Conservation (phyloP, 352 stramenopile species). For the Phytophthora tubulina region DNA sequence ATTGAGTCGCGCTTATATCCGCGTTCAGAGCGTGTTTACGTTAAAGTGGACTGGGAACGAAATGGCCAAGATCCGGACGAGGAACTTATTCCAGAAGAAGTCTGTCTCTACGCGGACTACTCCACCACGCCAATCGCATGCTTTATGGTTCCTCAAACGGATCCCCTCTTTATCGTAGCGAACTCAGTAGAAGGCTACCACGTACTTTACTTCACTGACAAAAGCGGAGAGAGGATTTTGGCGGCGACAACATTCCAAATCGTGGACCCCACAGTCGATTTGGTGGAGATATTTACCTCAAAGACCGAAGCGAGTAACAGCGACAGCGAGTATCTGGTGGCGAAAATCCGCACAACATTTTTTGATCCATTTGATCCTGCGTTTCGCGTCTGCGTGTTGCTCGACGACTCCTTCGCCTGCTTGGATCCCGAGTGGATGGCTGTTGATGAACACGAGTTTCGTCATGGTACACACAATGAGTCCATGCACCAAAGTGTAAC, state of each 20-base stretch:
- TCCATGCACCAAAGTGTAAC: slow-evolving; percentile 39
- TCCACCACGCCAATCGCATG: slow-evolving; percentile 31
- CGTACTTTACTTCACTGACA: slow-evolving; percentile 53
- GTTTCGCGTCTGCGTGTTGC: slow-evolving; percentile 53
- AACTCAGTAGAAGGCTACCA: slow-evolving; percentile 44
- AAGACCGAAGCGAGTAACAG: slow-evolving; percentile 3
- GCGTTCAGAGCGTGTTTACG: slow-evolving; percentile 49
- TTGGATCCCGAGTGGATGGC: slow-evolving; percentile 37
- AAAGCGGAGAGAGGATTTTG: slow-evolving; percentile 39
- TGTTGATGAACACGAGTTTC: slow-evolving; percentile 31
- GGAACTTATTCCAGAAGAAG: slow-evolving; percentile 26
- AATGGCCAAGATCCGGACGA: slow-evolving; percentile 4
- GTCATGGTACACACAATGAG: slow-evolving; percentile 18
- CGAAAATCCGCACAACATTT: slow-evolving; percentile 45
- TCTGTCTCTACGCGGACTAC: slow-evolving; percentile 56
- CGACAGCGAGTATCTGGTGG: slow-evolving; percentile 32
- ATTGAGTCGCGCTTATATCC: slow-evolving; percentile 41
- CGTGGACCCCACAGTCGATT: slow-evolving; percentile 43
- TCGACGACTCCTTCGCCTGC: slow-evolving; percentile 61
- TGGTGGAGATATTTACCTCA: slow-evolving; percentile 38
- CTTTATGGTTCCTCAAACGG: slow-evolving; percentile 38
- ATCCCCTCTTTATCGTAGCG: slow-evolving; percentile 47
- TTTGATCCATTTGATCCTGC: slow-evolving; percentile 55
- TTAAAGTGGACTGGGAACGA: slow-evolving; percentile 49
- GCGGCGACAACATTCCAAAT: slow-evolving; percentile 53